Evolutionary conservation across 345 rosid genomes (phyloP).

Genomic region (Dovyalis caffra): DNA sequence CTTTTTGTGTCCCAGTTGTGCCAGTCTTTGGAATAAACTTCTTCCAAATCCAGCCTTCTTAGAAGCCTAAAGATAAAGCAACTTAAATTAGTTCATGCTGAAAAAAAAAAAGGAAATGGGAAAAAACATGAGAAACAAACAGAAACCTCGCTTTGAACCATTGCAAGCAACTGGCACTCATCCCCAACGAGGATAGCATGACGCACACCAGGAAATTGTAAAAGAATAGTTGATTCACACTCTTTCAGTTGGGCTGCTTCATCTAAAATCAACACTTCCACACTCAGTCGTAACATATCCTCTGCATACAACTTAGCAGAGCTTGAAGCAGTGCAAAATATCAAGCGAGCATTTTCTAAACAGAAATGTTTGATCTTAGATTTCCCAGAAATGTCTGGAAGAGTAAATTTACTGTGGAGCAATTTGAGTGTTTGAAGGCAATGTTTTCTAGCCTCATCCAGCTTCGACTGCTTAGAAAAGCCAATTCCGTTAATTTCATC

Average conservation of each 20-base stretch:
- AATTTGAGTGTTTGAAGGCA: background rate
- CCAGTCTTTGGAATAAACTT: conserved; percentile 24
- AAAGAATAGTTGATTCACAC: conserved; percentile 13
- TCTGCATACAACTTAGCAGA: conserved; percentile 2
- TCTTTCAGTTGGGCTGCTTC: conserved; percentile 22
- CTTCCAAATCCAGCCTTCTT: conserved; percentile 19
- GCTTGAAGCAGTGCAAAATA: conserved; percentile 12
- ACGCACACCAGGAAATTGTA: conserved; percentile 9
- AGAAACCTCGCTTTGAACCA: conserved; percentile 14
- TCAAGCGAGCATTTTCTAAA: conserved; percentile 5
- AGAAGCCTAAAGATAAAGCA: conserved; percentile 1
- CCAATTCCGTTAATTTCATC: background rate
- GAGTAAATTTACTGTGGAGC: background rate
- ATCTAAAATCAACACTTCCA: conserved; percentile 7
- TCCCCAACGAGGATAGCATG: conserved; percentile 16
- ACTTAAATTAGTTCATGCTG: background rate
- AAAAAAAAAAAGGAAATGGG: background rate
- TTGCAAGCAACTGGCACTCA: conserved; percentile 13
- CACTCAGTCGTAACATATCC: background rate
- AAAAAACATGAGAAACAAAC: background rate
- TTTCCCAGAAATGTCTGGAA: background rate
- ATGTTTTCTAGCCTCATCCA: background rate
- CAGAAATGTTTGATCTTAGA: background rate
- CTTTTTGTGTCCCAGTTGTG: background rate
- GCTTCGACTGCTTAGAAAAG: background rate